These are phyloP conservation scores for Penicillium chermesinum DNA, from an alignment of 495 filamentous ascomycete species.

Conservation along the genomic window DNA sequence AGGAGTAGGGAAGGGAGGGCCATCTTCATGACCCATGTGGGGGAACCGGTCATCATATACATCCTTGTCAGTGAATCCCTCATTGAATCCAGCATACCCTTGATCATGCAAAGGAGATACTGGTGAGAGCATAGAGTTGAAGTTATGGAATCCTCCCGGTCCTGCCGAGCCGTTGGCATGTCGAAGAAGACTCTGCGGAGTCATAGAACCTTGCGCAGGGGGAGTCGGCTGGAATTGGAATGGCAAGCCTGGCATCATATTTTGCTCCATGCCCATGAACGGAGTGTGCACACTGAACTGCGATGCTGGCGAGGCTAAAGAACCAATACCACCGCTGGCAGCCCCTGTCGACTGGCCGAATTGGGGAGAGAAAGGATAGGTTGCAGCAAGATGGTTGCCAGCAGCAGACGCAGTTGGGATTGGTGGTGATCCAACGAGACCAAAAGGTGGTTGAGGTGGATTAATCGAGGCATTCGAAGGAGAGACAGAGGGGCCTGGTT, in stretches of 20 bases:
- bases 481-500: conserved; percentile 63
- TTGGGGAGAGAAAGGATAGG: conserved; percentile 41
- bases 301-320: conserved; percentile 53
- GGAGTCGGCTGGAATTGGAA: conserved; percentile 45
- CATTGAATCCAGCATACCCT: conserved; percentile 27
- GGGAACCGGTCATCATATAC: conserved; percentile 20
- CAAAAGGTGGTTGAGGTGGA: conserved; percentile 47
- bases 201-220: conserved; percentile 39
- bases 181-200: conserved; percentile 40
- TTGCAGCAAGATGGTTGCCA: conserved; percentile 34
- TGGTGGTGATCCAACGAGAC: conserved; percentile 55
- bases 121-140: conserved; percentile 42
- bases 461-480: conserved; percentile 65
- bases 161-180: conserved; percentile 27
- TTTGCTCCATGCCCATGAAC: conserved; percentile 39
- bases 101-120: conserved; percentile 42
- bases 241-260: conserved; percentile 32
- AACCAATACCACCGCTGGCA: conserved; percentile 51
- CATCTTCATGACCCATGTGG: conserved; percentile 24
- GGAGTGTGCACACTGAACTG: conserved; percentile 42
- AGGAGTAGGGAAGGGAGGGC: conserved; percentile 24
- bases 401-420: conserved; percentile 43
- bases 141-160: conserved; percentile 31
- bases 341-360: conserved; percentile 50
- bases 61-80: conserved; percentile 30